Evolutionary conservation across 495 filamentous ascomycete species (phyloP).

Genomic region (Clavariopsis aquatica): DNA sequence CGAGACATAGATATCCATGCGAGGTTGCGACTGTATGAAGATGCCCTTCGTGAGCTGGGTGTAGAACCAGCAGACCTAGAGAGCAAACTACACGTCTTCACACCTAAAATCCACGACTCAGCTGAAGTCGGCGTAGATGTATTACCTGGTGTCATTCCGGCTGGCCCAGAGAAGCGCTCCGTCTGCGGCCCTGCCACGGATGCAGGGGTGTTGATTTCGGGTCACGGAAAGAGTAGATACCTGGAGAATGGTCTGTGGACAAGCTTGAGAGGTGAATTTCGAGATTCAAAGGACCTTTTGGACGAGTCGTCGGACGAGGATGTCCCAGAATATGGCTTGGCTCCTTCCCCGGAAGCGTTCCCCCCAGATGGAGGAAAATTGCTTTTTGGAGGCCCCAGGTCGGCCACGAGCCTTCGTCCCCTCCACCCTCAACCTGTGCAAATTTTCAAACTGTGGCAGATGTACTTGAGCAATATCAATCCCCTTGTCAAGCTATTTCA

Average conservation of each 20-base stretch:
- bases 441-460: slow-evolving; percentile 64
- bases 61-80: slow-evolving; percentile 27
- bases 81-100: neutral
- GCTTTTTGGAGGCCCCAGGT: slow-evolving; percentile 11
- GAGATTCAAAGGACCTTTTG: slow-evolving; percentile 25
- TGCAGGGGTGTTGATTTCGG: slow-evolving; percentile 16
- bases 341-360: neutral
- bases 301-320: slow-evolving; percentile 28
- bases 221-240: slow-evolving; percentile 28
- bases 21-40: slow-evolving; percentile 31
- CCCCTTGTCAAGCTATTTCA: slow-evolving; percentile 72
- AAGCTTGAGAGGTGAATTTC: slow-evolving; percentile 28
- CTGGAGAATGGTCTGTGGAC: slow-evolving; percentile 36
- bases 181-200: neutral
- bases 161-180: neutral
- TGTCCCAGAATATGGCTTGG: neutral
- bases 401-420: slow-evolving; percentile 9
- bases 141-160: neutral
- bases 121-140: neutral
- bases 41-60: slow-evolving; percentile 26
- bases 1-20: slow-evolving; percentile 28
- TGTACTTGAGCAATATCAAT: slow-evolving; percentile 50
- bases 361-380: slow-evolving; percentile 11
- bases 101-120: neutral
- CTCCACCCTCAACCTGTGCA: slow-evolving; percentile 36